Conservation (phyloP, 2,329 filamentous ascomycete species). For the Helicocarpus griseus region DNA sequence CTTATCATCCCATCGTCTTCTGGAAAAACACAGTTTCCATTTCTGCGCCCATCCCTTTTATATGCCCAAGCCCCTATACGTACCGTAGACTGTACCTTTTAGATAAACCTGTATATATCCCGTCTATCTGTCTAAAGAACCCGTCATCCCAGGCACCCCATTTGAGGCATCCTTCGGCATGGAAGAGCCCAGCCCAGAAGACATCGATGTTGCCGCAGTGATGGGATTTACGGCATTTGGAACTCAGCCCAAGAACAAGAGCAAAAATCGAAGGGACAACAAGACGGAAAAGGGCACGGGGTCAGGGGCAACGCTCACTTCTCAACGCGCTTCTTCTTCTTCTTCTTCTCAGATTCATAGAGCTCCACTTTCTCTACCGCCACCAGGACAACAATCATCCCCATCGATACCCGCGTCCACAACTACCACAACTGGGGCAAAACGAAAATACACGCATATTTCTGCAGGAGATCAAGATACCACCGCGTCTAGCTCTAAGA, state of each 20-base stretch:
- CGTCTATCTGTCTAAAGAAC: too few relatives aligned
- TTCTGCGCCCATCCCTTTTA: too few relatives aligned
- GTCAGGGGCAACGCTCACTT: not conserved
- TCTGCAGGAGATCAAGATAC: not conserved
- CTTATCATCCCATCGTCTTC: too few relatives aligned
- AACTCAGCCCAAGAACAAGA: slow-evolving; percentile 10
- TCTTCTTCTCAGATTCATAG: not conserved
- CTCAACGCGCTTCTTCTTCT: not conserved
- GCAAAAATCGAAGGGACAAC: not conserved
- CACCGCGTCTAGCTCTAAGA: not conserved
- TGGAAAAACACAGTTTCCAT: too few relatives aligned
- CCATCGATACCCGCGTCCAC: too few relatives aligned
- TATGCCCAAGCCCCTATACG: too few relatives aligned
- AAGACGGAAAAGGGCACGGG: too few relatives aligned
- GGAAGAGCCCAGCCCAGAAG: not conserved
- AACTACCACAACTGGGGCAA: not conserved
- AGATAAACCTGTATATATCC: too few relatives aligned
- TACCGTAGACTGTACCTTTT: too few relatives aligned
- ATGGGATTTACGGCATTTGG: slow-evolving; percentile 5
- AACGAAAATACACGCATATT: not conserved
- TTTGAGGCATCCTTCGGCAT: not conserved
- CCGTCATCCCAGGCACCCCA: too few relatives aligned
- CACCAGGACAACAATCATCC: not conserved
- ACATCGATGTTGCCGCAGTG: slow-evolving; percentile 1
- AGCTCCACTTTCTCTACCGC: not conserved